A percentile compares a stretch with the other conserved stretches of the same genome.
Evolutionary conservation across 306 rosid genomes (phyloP).

Genomic region (Canavalia gladiata): DNA sequence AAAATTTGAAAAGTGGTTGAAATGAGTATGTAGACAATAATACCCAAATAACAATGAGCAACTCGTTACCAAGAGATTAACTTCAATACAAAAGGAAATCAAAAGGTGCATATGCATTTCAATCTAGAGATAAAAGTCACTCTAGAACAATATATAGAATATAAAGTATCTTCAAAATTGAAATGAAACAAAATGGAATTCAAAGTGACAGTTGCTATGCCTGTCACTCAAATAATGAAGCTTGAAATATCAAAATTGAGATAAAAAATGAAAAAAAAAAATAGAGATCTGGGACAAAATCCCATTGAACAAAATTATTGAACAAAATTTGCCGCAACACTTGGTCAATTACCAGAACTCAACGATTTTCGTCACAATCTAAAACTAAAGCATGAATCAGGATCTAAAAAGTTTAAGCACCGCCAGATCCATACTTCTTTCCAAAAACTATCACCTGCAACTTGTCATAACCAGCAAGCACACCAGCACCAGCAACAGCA

Average conservation of each 20-base stretch:
- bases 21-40: too few species aligned
- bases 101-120: slow-evolving; percentile 9
- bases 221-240: slow-evolving; percentile 55
- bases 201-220: slow-evolving; percentile 46
- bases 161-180: slow-evolving; percentile 32
- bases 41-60: too few species aligned
- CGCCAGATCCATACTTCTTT: slow-evolving; percentile 88
- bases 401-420: slow-evolving; percentile 52
- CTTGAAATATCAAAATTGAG: slow-evolving; percentile 45
- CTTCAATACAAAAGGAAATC: background rate
- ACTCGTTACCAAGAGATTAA: too few species aligned
- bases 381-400: slow-evolving; percentile 26
- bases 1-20: too few species aligned
- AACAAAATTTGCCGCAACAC: slow-evolving; percentile 62
- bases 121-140: slow-evolving; percentile 7
- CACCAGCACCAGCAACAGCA: slow-evolving; percentile 92
- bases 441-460: slow-evolving; percentile 75
- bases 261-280: slow-evolving; percentile 34
- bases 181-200: slow-evolving; percentile 46
- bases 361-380: slow-evolving; percentile 68
- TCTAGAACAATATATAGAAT: slow-evolving; percentile 4
- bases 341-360: slow-evolving; percentile 49
- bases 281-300: slow-evolving; percentile 47
- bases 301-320: slow-evolving; percentile 66
- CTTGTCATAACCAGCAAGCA: slow-evolving; percentile 92